Evolutionary conservation across 2,329 filamentous ascomycete species (phyloP).

Genomic region (Aspergillus calidoustus): DNA sequence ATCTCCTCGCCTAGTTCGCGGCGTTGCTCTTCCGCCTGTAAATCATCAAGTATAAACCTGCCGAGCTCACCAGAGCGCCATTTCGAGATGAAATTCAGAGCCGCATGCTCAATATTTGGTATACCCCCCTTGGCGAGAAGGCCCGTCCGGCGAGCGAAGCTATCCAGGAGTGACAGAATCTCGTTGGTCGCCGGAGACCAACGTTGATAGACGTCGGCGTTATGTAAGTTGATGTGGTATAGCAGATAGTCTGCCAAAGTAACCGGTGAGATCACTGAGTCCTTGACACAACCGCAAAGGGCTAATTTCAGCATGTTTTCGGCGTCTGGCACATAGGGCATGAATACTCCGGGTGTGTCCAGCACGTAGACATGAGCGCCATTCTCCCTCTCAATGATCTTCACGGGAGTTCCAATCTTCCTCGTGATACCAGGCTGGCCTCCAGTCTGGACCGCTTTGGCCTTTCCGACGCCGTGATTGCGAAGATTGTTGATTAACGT

Average conservation of each 20-base stretch:
- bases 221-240: conserved; percentile 74
- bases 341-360: conserved; percentile 93
- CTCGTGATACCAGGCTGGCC: conserved; percentile 88
- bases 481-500: conserved; percentile 89
- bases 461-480: conserved; percentile 63
- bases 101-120: conserved; percentile 72
- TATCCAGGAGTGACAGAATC: conserved; percentile 71
- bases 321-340: conserved; percentile 83
- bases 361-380: conserved; percentile 76
- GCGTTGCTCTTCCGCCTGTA: conserved; percentile 66
- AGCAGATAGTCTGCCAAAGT: conserved; percentile 89
- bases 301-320: conserved; percentile 96
- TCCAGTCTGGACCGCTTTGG: conserved; percentile 81
- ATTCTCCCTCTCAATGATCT: conserved; percentile 67
- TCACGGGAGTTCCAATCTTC: conserved; percentile 80
- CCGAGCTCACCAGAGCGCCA: conserved; percentile 81
- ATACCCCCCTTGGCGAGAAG: conserved; percentile 74
- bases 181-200: conserved; percentile 82
- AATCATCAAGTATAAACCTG: conserved; percentile 76
- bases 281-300: conserved; percentile 87
- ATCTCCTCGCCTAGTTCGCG: conserved; percentile 39
- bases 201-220: conserved; percentile 65
- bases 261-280: conserved; percentile 77
- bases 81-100: conserved; percentile 77
- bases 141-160: conserved; percentile 74